Evolutionary conservation across 1,284 basidiomycete species (phyloP).

Genomic region (Kalmanozyma brasiliensis): DNA sequence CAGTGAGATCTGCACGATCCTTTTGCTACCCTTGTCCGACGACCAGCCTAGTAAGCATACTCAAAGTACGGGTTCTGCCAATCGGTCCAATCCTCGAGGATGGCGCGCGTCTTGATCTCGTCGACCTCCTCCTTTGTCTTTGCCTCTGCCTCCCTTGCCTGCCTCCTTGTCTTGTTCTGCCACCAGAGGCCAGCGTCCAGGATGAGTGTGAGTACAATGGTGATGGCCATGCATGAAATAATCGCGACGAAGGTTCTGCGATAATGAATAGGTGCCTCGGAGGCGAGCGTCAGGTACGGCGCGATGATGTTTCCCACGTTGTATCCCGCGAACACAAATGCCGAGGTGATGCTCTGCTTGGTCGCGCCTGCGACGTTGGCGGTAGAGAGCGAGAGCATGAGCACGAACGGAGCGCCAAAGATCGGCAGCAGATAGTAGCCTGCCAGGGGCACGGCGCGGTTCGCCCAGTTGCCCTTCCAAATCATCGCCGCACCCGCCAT

Average conservation of each 20-base stretch:
- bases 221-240: conserved; percentile 64
- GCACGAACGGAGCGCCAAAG: conserved; percentile 71
- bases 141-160: conserved; percentile 12
- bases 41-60: conserved; percentile 38
- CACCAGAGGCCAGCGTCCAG: conserved; percentile 34
- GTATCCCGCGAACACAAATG: conserved; percentile 70
- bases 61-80: conserved; percentile 50
- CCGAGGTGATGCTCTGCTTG: conserved; percentile 70
- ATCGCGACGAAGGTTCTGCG: conserved; percentile 71
- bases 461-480: conserved; percentile 70
- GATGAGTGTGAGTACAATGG: conserved; percentile 40
- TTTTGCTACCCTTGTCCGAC: conserved; percentile 4
- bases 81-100: conserved; percentile 46
- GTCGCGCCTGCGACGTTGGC: conserved; percentile 71
- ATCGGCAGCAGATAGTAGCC: conserved; percentile 70
- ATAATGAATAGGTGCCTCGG: conserved; percentile 68
- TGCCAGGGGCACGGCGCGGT: conserved; percentile 70
- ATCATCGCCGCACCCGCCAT: conserved; percentile 70
- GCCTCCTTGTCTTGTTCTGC: conserved; percentile 37
- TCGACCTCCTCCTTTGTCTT: conserved; percentile 26
- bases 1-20: conserved; percentile 12
- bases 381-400: conserved; percentile 69
- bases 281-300: conserved; percentile 66
- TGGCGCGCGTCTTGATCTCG: conserved; percentile 36
- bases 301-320: conserved; percentile 57